Conservation (phyloP, 75 land plant genomes). For the Ceratopteris richardii region DNA sequence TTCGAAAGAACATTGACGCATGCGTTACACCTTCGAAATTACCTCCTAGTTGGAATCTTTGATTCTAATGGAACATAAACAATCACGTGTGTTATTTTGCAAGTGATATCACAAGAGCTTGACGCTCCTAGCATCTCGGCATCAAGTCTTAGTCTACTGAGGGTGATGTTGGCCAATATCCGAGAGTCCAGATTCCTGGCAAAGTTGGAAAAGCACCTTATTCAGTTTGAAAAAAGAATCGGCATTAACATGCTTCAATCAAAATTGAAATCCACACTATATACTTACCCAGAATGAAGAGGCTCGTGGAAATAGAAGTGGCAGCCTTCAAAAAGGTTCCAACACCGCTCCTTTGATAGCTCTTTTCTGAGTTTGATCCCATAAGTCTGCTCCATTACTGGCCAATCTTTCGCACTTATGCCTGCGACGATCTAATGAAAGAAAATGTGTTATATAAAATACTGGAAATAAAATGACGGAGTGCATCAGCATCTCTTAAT, state of each 20-base stretch:
- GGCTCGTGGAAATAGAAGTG: conserved; percentile 14
- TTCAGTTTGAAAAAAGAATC: background rate
- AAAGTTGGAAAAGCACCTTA: background rate
- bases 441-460: no score
- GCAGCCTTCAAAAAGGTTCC: conserved; percentile 9
- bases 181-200: conserved; percentile 19
- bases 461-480: no score
- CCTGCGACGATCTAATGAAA: no score
- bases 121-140: conserved; percentile 14
- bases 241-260: background rate
- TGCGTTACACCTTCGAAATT: background rate
- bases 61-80: conserved; percentile 12
- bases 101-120: background rate
- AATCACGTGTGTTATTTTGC: conserved; percentile 5
- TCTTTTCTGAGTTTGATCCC: conserved; percentile 1
- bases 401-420: no score
- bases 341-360: conserved; percentile 7
- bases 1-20: no score
- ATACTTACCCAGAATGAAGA: conserved; percentile 19
- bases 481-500: no score
- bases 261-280: background rate
- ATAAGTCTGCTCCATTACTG: no score
- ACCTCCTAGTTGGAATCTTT: background rate
- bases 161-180: conserved; percentile 3
- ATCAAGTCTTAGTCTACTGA: conserved; percentile 13